Percentiles rank a stretch among this genome's conserved stretches.
These are phyloP conservation scores for Diaporthe vaccinii DNA, from an alignment of 2,329 filamentous ascomycete species.

Conservation along the genomic window DNA sequence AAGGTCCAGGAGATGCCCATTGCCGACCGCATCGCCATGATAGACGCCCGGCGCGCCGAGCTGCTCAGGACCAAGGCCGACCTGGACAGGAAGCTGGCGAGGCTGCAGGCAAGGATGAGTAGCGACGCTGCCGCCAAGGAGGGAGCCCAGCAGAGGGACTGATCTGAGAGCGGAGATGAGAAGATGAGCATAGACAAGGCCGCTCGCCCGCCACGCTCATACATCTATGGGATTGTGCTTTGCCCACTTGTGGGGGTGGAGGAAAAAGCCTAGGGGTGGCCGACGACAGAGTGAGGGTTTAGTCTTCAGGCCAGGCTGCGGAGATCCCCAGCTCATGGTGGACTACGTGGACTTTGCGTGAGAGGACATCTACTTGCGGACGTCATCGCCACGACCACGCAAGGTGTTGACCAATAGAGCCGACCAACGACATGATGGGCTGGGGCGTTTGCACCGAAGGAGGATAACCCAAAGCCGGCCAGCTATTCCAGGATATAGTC, in stretches of 20 bases:
- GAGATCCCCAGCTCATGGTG: not conserved
- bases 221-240: not conserved
- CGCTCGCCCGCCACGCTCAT: not conserved
- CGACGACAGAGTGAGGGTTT: not conserved
- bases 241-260: not conserved
- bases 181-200: not conserved
- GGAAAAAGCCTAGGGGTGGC: not conserved
- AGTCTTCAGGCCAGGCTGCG: not conserved
- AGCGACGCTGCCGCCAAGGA: slow-evolving; percentile 17
- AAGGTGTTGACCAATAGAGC: not conserved
- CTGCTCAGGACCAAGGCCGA: slow-evolving; percentile 46
- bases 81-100: slow-evolving; percentile 50
- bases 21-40: slow-evolving; percentile 49
- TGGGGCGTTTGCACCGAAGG: not conserved
- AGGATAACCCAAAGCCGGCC: not conserved
- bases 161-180: not conserved
- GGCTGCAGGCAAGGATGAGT: slow-evolving; percentile 47
- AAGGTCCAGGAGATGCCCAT: slow-evolving; percentile 46
- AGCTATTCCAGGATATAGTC: not conserved
- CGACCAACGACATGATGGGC: not conserved
- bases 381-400: not conserved
- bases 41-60: slow-evolving; percentile 46
- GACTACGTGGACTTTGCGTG: not conserved
- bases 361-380: not conserved
- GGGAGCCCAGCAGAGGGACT: slow-evolving; percentile 4